Percentiles rank a stretch among this genome's conserved stretches.
Conservation (phyloP, 306 rosid genomes). For the Prunus dulcis region DNA sequence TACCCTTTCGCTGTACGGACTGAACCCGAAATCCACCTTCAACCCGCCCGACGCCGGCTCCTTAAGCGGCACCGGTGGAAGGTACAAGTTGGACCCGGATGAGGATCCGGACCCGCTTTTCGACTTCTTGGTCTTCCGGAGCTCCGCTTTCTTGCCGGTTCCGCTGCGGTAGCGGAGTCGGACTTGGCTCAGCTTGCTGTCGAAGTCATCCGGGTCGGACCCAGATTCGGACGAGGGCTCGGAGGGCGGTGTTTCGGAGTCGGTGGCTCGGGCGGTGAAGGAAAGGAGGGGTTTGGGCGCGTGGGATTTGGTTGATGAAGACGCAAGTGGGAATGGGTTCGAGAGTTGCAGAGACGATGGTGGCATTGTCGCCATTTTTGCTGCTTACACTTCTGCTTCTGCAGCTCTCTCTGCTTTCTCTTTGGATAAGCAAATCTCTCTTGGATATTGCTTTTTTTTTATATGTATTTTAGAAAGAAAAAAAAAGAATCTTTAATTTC, state of each 20-base stretch:
- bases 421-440: slow-evolving; percentile 18
- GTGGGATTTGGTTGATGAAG: slow-evolving; percentile 38
- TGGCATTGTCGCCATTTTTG: slow-evolving; percentile 52
- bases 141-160: slow-evolving; percentile 78
- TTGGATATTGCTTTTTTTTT: background rate
- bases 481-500: background rate
- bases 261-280: slow-evolving; percentile 53
- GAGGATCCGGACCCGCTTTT: slow-evolving; percentile 33
- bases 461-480: too few species aligned
- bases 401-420: background rate
- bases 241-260: slow-evolving; percentile 47
- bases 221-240: slow-evolving; percentile 32
- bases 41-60: slow-evolving; percentile 62
- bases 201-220: slow-evolving; percentile 18
- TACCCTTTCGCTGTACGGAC: slow-evolving; percentile 63
- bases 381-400: background rate
- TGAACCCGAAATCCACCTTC: slow-evolving; percentile 76
- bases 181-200: slow-evolving; percentile 31
- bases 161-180: slow-evolving; percentile 73
- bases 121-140: slow-evolving; percentile 50
- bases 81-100: slow-evolving; percentile 42
- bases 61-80: slow-evolving; percentile 79
- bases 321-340: slow-evolving; percentile 34
- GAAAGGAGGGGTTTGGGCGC: slow-evolving; percentile 23
- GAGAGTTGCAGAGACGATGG: slow-evolving; percentile 46